Base-by-base conservation (phyloP, 768 basidiomycete genomes). In the Leucocoprinus leucothites region DNA sequence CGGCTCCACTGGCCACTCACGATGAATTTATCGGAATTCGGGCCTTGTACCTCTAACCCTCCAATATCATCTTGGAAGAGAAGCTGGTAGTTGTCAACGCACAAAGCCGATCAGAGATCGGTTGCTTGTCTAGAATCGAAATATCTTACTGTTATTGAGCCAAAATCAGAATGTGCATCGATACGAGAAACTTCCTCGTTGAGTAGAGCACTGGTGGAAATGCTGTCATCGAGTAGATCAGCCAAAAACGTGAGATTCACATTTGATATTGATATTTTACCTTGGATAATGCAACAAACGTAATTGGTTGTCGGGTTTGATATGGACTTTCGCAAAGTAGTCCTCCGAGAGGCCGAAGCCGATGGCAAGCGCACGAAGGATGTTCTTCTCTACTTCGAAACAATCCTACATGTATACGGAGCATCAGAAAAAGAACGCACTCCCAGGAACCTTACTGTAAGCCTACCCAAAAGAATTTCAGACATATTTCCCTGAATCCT, bases 31-130 rank as follows among this genome's bases (percentile, higher is more conserved):
- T 79, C 82, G 3, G 79, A 74, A 18, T 66, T 61, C 0, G 82
- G 81, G 61, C 80, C 76, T 62, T 85, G 81, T 3, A 86, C 78
- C 61, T 87, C 82, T 3, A 86, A 70, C 0, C 86, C 86, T 5
- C 84, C 84, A 2, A 77, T 72, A 3, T 76, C 71, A 60, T 86
- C 84, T 65, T 86, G 85, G 48, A 85, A 71, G 2, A 87, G 66
- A 6, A 85, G 65, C 50, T 74, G 5, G 6, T 24, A 0, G n/a
- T 28, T n/a, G n/a, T n/a, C n/a, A n/a, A n/a, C n/a, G n/a, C n/a
- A n/a, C n/a, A n/a, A n/a, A n/a, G n/a, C n/a, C n/a, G n/a, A n/a
- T n/a, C n/a, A n/a, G n/a, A n/a, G n/a, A n/a, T n/a, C n/a, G n/a
- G n/a, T n/a, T n/a, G 8, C 25, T 5, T 11, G 7, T 16, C 9